Base-by-base conservation (phyloP, 345 rosid genomes). In the Pistacia atlantica region DNA sequence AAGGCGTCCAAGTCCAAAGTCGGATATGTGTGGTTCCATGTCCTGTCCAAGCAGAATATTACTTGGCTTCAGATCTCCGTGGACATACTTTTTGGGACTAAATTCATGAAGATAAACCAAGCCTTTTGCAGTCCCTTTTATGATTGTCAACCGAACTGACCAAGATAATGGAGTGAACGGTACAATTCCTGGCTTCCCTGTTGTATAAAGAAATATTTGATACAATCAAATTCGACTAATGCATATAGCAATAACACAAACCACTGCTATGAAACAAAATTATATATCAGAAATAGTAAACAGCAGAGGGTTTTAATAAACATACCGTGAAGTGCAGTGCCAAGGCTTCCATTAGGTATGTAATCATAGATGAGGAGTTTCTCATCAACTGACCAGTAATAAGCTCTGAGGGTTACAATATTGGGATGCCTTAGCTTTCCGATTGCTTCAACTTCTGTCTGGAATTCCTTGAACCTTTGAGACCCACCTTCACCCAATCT, bases 331-430 rank as follows among this genome's bases (percentile, higher is more conserved):
- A 95, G 91, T 37, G 93, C 97, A 42, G 84, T 77, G 71, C 92
- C 87, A 28, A 95, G 95, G 89, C 91, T 95, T 85, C 96, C 98
- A 68, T 92, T 89, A 10, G 91, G 80, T 74, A 93, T 80, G 77
- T 89, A 90, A 79, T 95, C 98, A 76, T 95, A 90, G 77, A 95
- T 88, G 28, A 95, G 92, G 83, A 95, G 84, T 89, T 93, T 95
- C 89, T 95, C 99, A 67, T 95, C 99, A 22, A 91, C 98, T 75
- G 97, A 91, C 99, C 99, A 95, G 80, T 93, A 95, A 80, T 95
- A 95, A 17, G 99, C 98, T 81, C 90, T 85, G 57, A 95, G 98
- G 80, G 88, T 90, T 68, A 88, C 97, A 48, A 93, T 80, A 75
- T 95, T 92, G 0, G 92, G 97, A 83, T 95, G 99, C 85, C 95